Evolutionary conservation across 805 yeast species (phyloP).

Genomic region (Nakazawaea pomicola): DNA sequence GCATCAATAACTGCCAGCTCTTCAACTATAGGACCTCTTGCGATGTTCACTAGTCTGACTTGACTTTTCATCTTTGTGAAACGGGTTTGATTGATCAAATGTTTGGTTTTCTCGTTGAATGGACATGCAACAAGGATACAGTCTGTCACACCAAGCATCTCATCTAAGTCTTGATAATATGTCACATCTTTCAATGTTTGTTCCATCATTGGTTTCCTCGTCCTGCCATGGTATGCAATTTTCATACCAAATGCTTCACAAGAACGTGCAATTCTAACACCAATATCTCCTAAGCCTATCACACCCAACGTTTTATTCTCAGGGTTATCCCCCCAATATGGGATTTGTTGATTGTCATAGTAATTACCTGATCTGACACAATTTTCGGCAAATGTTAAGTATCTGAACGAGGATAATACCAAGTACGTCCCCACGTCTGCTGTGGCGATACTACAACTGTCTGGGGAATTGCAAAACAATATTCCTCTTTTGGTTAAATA

Average conservation of each 20-base stretch:
- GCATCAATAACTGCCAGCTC: constrained; percentile 36
- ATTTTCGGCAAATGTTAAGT: constrained; percentile 32
- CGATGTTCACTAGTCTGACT: constrained; percentile 31
- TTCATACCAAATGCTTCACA: constrained; percentile 40
- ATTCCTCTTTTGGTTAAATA: constrained; percentile 27
- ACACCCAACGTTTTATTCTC: constrained; percentile 39
- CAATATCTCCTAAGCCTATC: constrained; percentile 45
- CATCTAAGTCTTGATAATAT: constrained; percentile 21
- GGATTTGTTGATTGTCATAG: constrained; percentile 25
- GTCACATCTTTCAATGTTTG: constrained; percentile 26
- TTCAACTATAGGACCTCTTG: constrained; percentile 36
- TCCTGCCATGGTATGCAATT: constrained; percentile 36
- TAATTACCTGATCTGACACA: constrained; percentile 30
- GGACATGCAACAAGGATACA: constrained; percentile 35
- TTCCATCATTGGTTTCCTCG: constrained; percentile 26
- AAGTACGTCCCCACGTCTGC: constrained; percentile 33
- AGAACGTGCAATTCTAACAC: constrained; percentile 35
- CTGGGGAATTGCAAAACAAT: constrained; percentile 34
- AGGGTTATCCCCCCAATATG: constrained; percentile 34
- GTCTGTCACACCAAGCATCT: constrained; percentile 24
- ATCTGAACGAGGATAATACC: constrained; percentile 29
- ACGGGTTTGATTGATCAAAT: constrained; percentile 29
- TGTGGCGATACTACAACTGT: constrained; percentile 34
- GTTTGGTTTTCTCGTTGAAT: constrained; percentile 31
- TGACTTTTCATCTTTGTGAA: constrained; percentile 23